Percentiles rank a stretch among this genome's conserved stretches.
Evolutionary conservation across 495 filamentous ascomycete genomes (phyloP).

Genomic region (Friedmanniomyces simplex): DNA sequence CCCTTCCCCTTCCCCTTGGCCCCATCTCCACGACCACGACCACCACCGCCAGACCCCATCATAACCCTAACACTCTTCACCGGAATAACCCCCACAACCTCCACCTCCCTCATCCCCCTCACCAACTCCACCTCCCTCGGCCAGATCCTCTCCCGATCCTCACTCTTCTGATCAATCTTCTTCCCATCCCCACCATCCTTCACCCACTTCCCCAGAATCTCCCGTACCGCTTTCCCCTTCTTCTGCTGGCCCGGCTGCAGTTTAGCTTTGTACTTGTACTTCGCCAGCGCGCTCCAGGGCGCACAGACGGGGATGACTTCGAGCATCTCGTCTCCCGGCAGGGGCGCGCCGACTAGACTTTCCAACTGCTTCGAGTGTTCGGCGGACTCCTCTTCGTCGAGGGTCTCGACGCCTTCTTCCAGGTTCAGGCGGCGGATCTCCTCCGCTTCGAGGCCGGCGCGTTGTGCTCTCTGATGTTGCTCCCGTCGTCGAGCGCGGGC

Average conservation of each 20-base stretch:
- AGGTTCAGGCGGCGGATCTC: constrained; percentile 40
- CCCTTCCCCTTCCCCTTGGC: constrained; percentile 38
- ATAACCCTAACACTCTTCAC: constrained; percentile 81
- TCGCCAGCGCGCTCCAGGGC: constrained; percentile 69
- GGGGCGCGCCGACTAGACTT: constrained; percentile 61
- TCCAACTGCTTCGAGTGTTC: constrained; percentile 53
- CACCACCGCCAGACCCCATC: constrained; percentile 34
- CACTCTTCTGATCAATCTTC: constrained; percentile 43
- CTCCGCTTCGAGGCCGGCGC: constrained; percentile 51
- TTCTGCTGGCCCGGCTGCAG: constrained; percentile 82
- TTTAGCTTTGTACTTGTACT: constrained; percentile 83
- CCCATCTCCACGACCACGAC: constrained; percentile 35
- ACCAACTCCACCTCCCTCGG: constrained; percentile 73
- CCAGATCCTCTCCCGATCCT: constrained; percentile 67
- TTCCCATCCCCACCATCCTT: constrained; percentile 40
- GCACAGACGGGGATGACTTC: constrained; percentile 84
- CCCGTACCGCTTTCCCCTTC: constrained; percentile 89
- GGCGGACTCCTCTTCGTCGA: constrained; percentile 41
- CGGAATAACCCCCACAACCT: constrained; percentile 70
- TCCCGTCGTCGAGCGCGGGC: constrained; percentile 59
- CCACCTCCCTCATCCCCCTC: constrained; percentile 66
- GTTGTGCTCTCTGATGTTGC: constrained; percentile 64
- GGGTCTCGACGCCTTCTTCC: constrained; percentile 35
- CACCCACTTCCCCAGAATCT: constrained; percentile 69
- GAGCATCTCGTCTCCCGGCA: constrained; percentile 74